Evolutionary conservation across 306 rosid species (phyloP), one percentile per base, ranked within the genome.

Genomic region (Quercus glauca): DNA sequence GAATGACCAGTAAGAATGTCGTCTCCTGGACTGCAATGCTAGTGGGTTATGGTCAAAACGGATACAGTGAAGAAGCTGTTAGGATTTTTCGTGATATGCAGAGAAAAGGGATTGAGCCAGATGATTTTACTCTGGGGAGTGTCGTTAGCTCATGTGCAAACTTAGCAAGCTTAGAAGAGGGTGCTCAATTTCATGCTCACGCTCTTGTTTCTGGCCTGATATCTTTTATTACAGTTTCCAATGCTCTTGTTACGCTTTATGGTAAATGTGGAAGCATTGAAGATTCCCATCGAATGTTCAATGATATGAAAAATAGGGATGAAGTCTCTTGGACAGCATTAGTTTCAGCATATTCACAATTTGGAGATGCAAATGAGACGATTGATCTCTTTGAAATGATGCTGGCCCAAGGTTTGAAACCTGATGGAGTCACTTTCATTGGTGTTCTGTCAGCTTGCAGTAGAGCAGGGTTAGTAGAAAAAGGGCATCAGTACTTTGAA

Each of bases 381-480:
- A 80, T 94, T 68, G 53, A 79, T 57, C 81, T 94, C 69, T 94
- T 88, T 74, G 97, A 91, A 82, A 87, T 77, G 72, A 92, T 94
- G 97, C 57, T 91, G 76, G 80, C 80, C n/a, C 79, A 82, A 69
- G 87, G 89, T 69, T 82, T 92, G 80, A 88, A 78, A 76, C 97
- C 98, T 0, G 98, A 94, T 78, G 91, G 85, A 64, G 89, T 94
- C 85, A 94, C 98, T 35, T 92, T 92, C 83, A 90, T 92, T 33
- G 98, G 97, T 70, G 97, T 92, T 83, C 90, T 94, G 79, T 92
- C 97, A 64, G 97, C 97, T 83, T 94, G 97, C 84, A 89, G 98
- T 84, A 87, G 97, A 86, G 94, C 97, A 49, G 97, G 98, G 55
- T 76, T 94, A 8, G 93, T 94, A 77, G 97, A 92, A 55, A 94